Evolutionary conservation across 352 stramenopile genomes (phyloP), one percentile per base, ranked within the genome.

Genomic region (Phytophthora kernoviae): DNA sequence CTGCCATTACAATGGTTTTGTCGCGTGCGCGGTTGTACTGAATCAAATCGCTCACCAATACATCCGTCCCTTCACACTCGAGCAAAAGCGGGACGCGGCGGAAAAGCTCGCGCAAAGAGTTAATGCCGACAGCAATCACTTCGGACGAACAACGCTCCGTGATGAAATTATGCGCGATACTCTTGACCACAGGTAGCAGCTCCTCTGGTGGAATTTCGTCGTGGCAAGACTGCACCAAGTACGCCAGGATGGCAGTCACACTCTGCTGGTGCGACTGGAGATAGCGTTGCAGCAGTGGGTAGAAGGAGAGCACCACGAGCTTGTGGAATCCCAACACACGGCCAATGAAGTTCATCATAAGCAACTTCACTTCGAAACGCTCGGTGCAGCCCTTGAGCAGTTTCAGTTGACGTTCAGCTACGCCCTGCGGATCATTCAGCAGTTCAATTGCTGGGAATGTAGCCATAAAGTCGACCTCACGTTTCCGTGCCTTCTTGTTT

Each of bases 311-410:
- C 44, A 99, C 63, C 30, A 99, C 78, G 39, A 99, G 80, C 73
- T 98, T 97, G 78, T 99, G 97, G 68, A 98, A 97, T n/a, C 97
- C 97, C 5, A 99, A 75, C 26, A 99, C 70, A 12, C 97, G 88
- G 12, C 94, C 96, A 41, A 99, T 97, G 68, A 99, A 98, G 79
- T 99, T 99, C 83, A 99, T 98, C 90, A 99, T 98, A 18, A 99
- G 77, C 47, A 99, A 81, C 62, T 98, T 98, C 43, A 96, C 86
- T 61, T 98, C 88, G 34, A 98, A 97, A 27, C 85, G 84, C 59
- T 97, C 87, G 5, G 87, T 96, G 57, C 69, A 98, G 67, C 57
- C 79, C 61, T 87, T 94, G 27, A 97, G 79, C 30, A 93, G 73
- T 62, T 98, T 97, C 53, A 99, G 79, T 33, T 99, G 84, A 60